phyloP scores from a whole-genome alignment of 176 grass and related monocot species.

The Musa acuminata region DNA sequence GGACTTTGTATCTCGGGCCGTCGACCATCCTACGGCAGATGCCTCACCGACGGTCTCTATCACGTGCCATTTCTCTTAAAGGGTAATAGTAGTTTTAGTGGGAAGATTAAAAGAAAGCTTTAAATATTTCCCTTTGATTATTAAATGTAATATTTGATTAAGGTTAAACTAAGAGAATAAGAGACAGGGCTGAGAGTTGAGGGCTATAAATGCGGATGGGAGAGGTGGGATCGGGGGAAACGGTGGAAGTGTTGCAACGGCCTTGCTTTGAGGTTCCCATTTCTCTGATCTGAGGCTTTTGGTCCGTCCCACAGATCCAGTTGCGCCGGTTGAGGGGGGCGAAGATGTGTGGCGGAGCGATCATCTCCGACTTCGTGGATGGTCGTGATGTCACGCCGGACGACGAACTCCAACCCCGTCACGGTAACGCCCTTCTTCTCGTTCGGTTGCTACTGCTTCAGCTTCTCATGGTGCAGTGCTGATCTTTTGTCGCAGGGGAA shows the following conservation, averaged over 20 bases:
- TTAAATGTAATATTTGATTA: no score
- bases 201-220: background rate
- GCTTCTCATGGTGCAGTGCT: no score
- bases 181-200: background rate
- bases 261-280: background rate
- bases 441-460: no score
- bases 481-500: background rate
- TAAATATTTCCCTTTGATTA: no score
- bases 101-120: no score
- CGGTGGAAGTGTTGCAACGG: background rate
- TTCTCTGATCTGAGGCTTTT: background rate
- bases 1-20: background rate
- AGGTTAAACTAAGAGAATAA: background rate
- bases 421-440: background rate
- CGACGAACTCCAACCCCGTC: background rate
- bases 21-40: background rate
- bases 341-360: conserved; percentile 31
- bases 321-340: no score
- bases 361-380: conserved; percentile 18
- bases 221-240: background rate
- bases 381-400: background rate
- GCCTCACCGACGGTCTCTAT: background rate
- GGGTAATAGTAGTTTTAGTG: no score
- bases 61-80: background rate
- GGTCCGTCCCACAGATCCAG: background rate